Evolutionary conservation across 495 filamentous ascomycete genomes (phyloP), one percentile per base, ranked within the genome.

Genomic region (Podospora comata): DNA sequence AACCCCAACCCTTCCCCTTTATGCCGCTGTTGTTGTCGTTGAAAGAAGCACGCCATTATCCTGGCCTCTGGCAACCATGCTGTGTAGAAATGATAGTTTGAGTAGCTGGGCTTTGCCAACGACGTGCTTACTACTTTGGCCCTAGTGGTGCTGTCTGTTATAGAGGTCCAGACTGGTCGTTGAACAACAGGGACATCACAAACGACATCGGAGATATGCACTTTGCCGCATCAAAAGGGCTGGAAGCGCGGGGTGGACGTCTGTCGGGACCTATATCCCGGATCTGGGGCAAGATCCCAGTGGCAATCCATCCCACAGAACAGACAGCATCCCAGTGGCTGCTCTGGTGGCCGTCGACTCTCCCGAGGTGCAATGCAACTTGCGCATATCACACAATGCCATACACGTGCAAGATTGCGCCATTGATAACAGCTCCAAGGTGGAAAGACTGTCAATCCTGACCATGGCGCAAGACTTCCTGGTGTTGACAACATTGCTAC

Each of bases 381-480:
- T 27, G 4, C 59, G 59, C 23, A 32, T 32, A 61, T 61, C 59
- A 28, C 61, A 63, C 27, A 63, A 44, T 63, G 61, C 32, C 61
- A 63, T 63, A 63, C 61, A 63, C 61, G 61, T 63, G 61, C 61
- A 19, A 26, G 4, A 63, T 63, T 19, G 61, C 61, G 61, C 32
- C 61, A 63, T 63, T 39, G 61, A 63, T 63, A 63, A 63, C 19
- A 18, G 19, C 23, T 11, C 39, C 18, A 11, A 18, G 18, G 18
- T 32, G 4, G 39, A 3, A 11, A 48, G 39, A 32, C 59, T 27
- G 61, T 16, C 19, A n/a, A 15, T 58, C 55, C 15, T n/a, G 19
- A 32, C 2, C 30, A 63, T 63, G 28, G 61, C 61, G 61, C 32
- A 63, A 63, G 61, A 63, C 30, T 19, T 39, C 18, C 3, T 63